A percentile compares a stretch with the other conserved stretches of the same genome.
These are phyloP conservation scores for Fusarium zealandicum DNA, from an alignment of 2,329 filamentous ascomycete genomes.

Conservation along the genomic window DNA sequence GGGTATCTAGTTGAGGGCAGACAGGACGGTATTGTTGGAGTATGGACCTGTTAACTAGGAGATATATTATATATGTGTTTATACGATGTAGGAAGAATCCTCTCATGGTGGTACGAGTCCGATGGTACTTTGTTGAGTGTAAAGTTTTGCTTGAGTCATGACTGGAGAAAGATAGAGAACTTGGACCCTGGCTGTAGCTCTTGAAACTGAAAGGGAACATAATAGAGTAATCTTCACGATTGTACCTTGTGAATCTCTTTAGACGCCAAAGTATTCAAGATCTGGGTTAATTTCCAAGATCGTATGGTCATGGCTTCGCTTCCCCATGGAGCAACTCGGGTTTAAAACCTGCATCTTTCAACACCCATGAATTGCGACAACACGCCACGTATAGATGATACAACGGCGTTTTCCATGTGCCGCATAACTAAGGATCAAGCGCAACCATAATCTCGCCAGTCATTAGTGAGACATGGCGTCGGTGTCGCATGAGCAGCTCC, in stretches of 20 bases:
- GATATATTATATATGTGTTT: slow-evolving; percentile 23
- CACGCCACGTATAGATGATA: background rate
- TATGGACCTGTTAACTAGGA: slow-evolving; percentile 82
- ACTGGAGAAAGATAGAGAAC: no score
- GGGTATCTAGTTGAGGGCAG: slow-evolving; percentile 93
- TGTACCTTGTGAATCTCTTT: no score
- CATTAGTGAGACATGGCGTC: slow-evolving; percentile 31
- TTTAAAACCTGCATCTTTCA: background rate
- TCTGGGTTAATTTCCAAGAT: background rate
- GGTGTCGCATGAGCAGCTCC: slow-evolving; percentile 24
- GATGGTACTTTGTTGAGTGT: no score
- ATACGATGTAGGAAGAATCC: slow-evolving; percentile 39
- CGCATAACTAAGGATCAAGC: background rate
- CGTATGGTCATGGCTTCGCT: slow-evolving; percentile 4
- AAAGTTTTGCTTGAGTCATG: no score
- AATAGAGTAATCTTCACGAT: no score
- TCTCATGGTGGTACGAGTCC: slow-evolving; percentile 18
- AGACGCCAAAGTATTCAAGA: no score
- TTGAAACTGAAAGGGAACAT: no score
- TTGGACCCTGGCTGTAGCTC: no score
- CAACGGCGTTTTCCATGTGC: background rate
- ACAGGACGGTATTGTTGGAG: slow-evolving; percentile 84
- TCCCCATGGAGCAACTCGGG: slow-evolving; percentile 1
- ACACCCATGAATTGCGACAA: slow-evolving; percentile 1
- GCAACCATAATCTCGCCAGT: background rate